Percentiles rank a stretch among this genome's conserved stretches.
Conservation (phyloP, 2,329 filamentous ascomycete species). For the Biscogniauxia marginata region DNA sequence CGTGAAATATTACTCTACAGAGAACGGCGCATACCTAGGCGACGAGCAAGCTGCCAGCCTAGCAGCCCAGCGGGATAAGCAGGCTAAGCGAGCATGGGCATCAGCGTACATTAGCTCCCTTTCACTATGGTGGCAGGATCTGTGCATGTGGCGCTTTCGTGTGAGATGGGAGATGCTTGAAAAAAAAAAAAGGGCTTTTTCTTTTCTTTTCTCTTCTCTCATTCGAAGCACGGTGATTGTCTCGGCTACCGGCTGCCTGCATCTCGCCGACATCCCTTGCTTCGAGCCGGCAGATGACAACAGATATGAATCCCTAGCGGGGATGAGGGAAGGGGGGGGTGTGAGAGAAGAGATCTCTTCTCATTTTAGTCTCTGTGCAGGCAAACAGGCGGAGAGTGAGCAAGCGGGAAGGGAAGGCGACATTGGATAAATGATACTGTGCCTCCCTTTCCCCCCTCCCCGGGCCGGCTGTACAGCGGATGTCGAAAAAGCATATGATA, state of each 20-base stretch:
- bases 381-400: not conserved
- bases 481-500: not conserved
- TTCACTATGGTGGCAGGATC: too few relatives aligned
- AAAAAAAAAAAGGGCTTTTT: not conserved
- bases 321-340: not conserved
- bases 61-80: not conserved
- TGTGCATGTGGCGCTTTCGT: not conserved
- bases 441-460: not conserved
- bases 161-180: not conserved
- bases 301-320: not conserved
- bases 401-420: not conserved
- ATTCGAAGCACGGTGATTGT: not conserved
- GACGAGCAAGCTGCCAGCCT: not conserved
- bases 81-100: too few relatives aligned
- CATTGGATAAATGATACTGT: not conserved
- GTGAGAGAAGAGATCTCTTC: not conserved
- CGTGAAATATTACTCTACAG: not conserved
- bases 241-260: conserved; percentile 2
- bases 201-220: not conserved
- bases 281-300: not conserved
- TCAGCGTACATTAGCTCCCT: too few relatives aligned
- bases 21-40: not conserved
- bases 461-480: not conserved
- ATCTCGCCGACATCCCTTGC: conserved; percentile 1
- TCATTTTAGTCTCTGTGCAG: not conserved